Evolutionary conservation across 805 yeast species (phyloP), one percentile per base, ranked within the genome.

Genomic region (Pichia cabralensis): DNA sequence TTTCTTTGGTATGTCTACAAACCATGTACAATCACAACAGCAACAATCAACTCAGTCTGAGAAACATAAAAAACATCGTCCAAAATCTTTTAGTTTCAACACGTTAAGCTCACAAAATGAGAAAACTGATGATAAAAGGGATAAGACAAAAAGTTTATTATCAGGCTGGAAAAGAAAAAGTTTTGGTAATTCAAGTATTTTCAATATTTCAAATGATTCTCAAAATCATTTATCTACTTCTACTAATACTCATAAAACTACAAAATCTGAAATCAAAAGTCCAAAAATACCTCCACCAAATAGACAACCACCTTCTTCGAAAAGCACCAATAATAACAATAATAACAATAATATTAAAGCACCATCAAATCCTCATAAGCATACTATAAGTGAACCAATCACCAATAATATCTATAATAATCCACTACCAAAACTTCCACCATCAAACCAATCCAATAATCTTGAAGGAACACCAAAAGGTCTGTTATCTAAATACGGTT

Each of bases 101-200:
- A 29, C 13, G 8, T 14, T 33, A n/a, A 28, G 12, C 12, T n/a
- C 15, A 12, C 23, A 24, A 15, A 15, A 30, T 5, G 40, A 38
- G 16, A 38, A 38, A 14, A 44, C 37, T 14, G 36, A 36, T 13
- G 48, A 44, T 9, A 48, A 40, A 26, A 50, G 47, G 29, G 53
- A 52, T 26, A 51, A 47, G 19, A 40, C 57, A 8, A 49, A 39
- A 33, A 52, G 58, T 33, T 38, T 56, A n/a, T 36, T 56, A 8
- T 39, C 49, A 4, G 38, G 44, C 6, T 56, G 61, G 61, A 55
- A 49, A 25, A 47, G 61, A 40, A 53, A 47, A 32, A 51, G 56
- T 25, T 28, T 51, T 8, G 34, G 37, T 7, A 29, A 39, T 16
- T 26, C 32, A 11, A 34, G 27, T 14, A 33, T 35, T 8, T 25